Evolutionary conservation across 768 basidiomycete genomes (phyloP).

Genomic region (Lentinula aciculospora): DNA sequence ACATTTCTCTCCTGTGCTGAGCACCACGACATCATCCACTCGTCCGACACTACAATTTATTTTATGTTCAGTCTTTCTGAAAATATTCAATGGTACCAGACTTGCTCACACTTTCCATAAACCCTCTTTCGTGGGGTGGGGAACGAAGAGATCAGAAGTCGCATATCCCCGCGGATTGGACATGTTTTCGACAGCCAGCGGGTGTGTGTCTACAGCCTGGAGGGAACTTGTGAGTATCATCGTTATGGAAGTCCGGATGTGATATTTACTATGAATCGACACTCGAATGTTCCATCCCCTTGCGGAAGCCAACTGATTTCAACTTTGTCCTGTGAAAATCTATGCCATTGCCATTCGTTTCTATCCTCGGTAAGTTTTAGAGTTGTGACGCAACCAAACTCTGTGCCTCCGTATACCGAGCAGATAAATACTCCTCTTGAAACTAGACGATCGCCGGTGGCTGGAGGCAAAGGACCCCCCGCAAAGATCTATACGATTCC

Average conservation of each 20-base stretch:
- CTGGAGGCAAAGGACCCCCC: slow-evolving; percentile 30
- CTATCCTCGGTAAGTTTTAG: not conserved
- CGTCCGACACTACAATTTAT: slow-evolving; percentile 21
- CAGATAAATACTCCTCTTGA: slow-evolving; percentile 26
- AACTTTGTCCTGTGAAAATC: slow-evolving; percentile 16
- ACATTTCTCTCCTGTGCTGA: slow-evolving; percentile 25
- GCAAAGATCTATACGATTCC: not conserved
- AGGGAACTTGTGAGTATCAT: not conserved
- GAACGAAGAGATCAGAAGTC: slow-evolving; percentile 36
- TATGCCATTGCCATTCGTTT: slow-evolving; percentile 26
- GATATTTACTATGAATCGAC: slow-evolving; percentile 27
- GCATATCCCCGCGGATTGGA: slow-evolving; percentile 32
- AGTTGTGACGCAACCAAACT: slow-evolving; percentile 19
- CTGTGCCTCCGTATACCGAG: slow-evolving; percentile 32
- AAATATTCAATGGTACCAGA: not conserved
- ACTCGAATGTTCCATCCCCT: slow-evolving; percentile 31
- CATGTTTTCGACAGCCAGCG: slow-evolving; percentile 25
- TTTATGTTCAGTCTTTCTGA: not conserved
- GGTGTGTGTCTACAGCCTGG: slow-evolving; percentile 26
- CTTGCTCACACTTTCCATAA: slow-evolving; percentile 27
- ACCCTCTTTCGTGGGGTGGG: slow-evolving; percentile 34
- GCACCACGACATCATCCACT: slow-evolving; percentile 24
- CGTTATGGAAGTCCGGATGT: not conserved
- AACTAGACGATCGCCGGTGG: slow-evolving; percentile 28
- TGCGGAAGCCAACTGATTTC: slow-evolving; percentile 29